A percentile compares a stretch with the other conserved stretches of the same genome.
Conservation (phyloP, 495 filamentous ascomycete species). For the Apodospora peruviana region DNA sequence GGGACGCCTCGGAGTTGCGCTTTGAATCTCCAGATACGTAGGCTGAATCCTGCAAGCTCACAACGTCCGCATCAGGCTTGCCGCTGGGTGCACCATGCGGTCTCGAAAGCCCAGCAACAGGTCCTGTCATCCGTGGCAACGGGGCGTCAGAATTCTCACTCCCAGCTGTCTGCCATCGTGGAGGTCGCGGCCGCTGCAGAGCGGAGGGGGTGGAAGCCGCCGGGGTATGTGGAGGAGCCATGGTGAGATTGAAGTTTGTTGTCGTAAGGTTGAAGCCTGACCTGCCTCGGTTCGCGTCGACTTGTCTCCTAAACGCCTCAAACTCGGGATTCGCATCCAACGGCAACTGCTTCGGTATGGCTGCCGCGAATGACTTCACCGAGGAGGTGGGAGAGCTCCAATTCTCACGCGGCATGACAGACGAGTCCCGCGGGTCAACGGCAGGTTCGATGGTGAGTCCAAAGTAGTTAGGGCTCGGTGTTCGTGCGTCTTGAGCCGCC, state of each 20-base stretch:
- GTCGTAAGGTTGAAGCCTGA: slow-evolving; percentile 45
- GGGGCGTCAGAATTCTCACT: slow-evolving; percentile 4
- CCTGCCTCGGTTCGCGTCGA: slow-evolving; percentile 51
- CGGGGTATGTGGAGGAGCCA: slow-evolving; percentile 11
- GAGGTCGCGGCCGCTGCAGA: slow-evolving; percentile 30
- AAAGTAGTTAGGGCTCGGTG: slow-evolving; percentile 77
- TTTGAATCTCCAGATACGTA: slow-evolving; percentile 44
- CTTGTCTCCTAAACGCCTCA: slow-evolving; percentile 66
- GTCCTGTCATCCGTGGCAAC: too few species aligned
- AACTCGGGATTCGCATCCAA: slow-evolving; percentile 71
- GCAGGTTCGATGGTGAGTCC: slow-evolving; percentile 59
- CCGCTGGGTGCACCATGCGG: slow-evolving; percentile 1
- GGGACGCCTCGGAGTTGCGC: slow-evolving; percentile 38
- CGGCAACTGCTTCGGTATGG: slow-evolving; percentile 63
- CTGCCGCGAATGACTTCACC: slow-evolving; percentile 59
- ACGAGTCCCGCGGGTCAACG: slow-evolving; percentile 55
- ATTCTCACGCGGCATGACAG: slow-evolving; percentile 55
- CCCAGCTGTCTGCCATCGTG: slow-evolving; percentile 28
- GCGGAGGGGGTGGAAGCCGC: slow-evolving; percentile 25
- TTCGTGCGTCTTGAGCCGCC: slow-evolving; percentile 28
- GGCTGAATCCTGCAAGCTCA: slow-evolving; percentile 37
- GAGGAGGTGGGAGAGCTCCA: slow-evolving; percentile 67
- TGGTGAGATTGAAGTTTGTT: slow-evolving; percentile 34
- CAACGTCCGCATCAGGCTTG: slow-evolving; percentile 23
- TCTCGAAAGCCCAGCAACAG: too few species aligned